These are phyloP conservation scores for Apodospora peruviana DNA, from an alignment of 495 filamentous ascomycete genomes.

Conservation along the genomic window DNA sequence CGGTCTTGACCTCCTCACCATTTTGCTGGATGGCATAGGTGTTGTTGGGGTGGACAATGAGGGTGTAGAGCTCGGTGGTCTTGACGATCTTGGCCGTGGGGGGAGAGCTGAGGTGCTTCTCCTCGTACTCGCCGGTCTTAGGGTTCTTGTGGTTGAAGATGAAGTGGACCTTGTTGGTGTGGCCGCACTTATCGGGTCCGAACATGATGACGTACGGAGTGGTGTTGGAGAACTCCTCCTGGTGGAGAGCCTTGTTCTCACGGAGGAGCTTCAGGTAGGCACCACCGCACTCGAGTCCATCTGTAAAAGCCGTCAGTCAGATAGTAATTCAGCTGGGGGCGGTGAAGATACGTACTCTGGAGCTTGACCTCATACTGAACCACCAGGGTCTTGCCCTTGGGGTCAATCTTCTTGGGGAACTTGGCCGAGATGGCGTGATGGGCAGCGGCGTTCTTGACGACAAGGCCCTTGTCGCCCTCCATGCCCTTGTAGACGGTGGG, in stretches of 20 bases:
- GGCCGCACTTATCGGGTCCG: constrained; percentile 98
- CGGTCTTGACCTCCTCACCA: constrained; percentile 76
- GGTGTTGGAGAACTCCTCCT: constrained; percentile 95
- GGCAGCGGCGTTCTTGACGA: constrained; percentile 92
- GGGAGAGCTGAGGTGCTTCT: constrained; percentile 91
- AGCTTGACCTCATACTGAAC: constrained; percentile 99
- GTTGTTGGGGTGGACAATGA: constrained; percentile 94
- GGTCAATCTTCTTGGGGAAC: constrained; percentile 93
- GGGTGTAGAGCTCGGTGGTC: constrained; percentile 87
- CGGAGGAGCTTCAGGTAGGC: constrained; percentile 99
- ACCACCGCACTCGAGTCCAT: constrained; percentile 96
- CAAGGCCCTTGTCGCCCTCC: constrained; percentile 92
- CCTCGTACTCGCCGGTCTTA: constrained; percentile 99
- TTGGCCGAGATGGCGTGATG: constrained; percentile 99
- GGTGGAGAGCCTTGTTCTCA: constrained; percentile 93
- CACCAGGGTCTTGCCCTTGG: constrained; percentile 93
- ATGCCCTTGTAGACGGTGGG: constrained; percentile 89
- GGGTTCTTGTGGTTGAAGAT: constrained; percentile 99
- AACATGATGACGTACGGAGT: constrained; percentile 99
- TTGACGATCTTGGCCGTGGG: constrained; percentile 84
- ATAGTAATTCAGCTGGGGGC: neutral
- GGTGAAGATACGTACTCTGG: constrained; percentile 63
- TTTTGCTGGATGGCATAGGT: constrained; percentile 87
- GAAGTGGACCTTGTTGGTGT: constrained; percentile 99
- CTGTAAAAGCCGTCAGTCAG: constrained; percentile 33